These are phyloP conservation scores for Colletotrichum sp. DNA, from an alignment of 2,329 filamentous ascomycete species.

Conservation along the genomic window DNA sequence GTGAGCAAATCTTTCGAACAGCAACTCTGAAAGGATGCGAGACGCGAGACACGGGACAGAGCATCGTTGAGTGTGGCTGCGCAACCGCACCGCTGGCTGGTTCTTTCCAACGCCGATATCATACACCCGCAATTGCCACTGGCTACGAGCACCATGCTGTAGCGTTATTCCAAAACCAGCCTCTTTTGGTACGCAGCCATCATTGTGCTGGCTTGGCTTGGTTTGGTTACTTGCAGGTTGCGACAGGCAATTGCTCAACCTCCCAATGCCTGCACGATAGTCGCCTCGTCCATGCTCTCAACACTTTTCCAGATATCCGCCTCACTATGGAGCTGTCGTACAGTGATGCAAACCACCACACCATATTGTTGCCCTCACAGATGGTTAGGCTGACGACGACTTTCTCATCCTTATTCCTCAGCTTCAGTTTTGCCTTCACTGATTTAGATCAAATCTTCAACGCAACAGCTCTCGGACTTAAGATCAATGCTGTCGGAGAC, in stretches of 20 bases:
- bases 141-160: not conserved
- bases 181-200: not conserved
- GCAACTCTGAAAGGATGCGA: not conserved
- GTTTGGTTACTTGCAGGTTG: not conserved
- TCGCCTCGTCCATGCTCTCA: not conserved
- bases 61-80: not conserved
- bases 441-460: not conserved
- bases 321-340: not conserved
- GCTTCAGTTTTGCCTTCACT: not conserved
- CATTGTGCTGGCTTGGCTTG: not conserved
- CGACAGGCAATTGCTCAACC: too few relatives aligned
- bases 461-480: not conserved
- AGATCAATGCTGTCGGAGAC: not conserved
- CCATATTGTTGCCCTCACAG: not conserved
- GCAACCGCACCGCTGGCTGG: not conserved
- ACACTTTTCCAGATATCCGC: not conserved
- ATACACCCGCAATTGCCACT: not conserved
- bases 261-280: not conserved
- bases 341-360: not conserved
- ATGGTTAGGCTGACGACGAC: too few relatives aligned
- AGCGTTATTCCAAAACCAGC: not conserved
- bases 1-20: not conserved
- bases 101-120: not conserved
- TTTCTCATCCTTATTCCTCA: not conserved
- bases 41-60: not conserved